These are phyloP conservation scores for Raffaelea ambrosiae DNA, from an alignment of 2,329 filamentous ascomycete genomes.

Conservation along the genomic window DNA sequence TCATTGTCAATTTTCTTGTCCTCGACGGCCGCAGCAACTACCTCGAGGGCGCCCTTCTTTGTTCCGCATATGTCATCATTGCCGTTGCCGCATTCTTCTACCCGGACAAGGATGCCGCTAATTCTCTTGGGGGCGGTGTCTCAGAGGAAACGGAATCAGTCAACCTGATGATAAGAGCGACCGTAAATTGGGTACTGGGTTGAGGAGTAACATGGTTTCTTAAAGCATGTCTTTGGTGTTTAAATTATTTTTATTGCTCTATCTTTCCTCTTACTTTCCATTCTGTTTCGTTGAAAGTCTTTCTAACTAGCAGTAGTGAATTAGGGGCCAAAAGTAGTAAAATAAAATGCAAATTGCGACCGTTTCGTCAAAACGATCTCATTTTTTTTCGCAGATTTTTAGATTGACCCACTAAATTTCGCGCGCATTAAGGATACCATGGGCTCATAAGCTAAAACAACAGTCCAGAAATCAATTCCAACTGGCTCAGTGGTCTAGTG, in stretches of 20 bases:
- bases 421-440: no score
- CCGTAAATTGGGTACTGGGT: background rate
- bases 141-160: background rate
- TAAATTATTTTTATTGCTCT: no score
- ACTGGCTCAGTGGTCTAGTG: constrained; percentile 15
- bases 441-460: background rate
- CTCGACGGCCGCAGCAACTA: constrained; percentile 64
- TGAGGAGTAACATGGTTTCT: no score
- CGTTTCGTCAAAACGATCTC: no score
- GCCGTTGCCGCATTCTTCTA: constrained; percentile 19
- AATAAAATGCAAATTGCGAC: no score
- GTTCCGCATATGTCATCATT: constrained; percentile 20
- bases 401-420: no score
- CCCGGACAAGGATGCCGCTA: constrained; percentile 14
- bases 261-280: no score
- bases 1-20: constrained; percentile 70
- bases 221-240: no score
- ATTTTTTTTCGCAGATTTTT: no score
- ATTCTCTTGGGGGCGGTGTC: constrained; percentile 13
- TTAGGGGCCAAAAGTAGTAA: no score
- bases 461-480: background rate
- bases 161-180: constrained; percentile 1
- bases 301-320: background rate
- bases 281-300: background rate
- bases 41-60: constrained; percentile 30